These are phyloP conservation scores for Ustilago sp. DNA, from an alignment of 1,284 basidiomycete genomes.

Conservation along the genomic window DNA sequence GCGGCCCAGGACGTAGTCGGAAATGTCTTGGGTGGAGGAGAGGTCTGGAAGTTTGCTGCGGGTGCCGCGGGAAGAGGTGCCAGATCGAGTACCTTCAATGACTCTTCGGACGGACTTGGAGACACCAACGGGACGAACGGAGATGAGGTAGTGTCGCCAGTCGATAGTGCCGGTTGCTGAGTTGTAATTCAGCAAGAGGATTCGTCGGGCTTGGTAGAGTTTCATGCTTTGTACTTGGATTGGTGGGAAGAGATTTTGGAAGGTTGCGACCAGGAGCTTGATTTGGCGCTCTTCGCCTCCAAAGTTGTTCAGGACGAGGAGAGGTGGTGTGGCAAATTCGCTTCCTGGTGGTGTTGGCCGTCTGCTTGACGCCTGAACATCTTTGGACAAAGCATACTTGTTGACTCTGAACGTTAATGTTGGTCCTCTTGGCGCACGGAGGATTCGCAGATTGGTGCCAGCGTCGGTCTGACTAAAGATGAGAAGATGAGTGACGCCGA, in stretches of 20 bases:
- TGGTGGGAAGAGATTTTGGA: constrained; percentile 87
- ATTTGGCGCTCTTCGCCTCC: constrained; percentile 78
- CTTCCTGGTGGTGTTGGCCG: constrained; percentile 78
- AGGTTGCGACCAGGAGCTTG: constrained; percentile 78
- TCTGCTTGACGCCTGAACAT: constrained; percentile 77
- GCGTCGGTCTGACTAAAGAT: constrained; percentile 78
- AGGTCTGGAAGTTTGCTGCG: constrained; percentile 77
- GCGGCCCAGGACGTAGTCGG: constrained; percentile 88
- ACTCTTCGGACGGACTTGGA: constrained; percentile 90
- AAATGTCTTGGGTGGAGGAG: constrained; percentile 89
- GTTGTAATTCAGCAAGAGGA: constrained; percentile 94
- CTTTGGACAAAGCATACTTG: constrained; percentile 89
- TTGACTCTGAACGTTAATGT: constrained; percentile 93
- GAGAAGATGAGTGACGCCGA: constrained; percentile 92
- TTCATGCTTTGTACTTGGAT: constrained; percentile 78
- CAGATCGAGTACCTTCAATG: constrained; percentile 76
- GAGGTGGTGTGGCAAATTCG: constrained; percentile 86
- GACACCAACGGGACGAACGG: constrained; percentile 92
- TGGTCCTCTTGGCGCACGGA: constrained; percentile 90
- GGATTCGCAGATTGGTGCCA: constrained; percentile 81
- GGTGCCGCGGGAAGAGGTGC: constrained; percentile 3
- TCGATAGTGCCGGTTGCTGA: constrained; percentile 87
- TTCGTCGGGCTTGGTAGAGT: constrained; percentile 74
- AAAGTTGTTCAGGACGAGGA: constrained; percentile 78
- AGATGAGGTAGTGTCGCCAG: constrained; percentile 93